Evolutionary conservation across 768 basidiomycete genomes (phyloP), one percentile per base, ranked within the genome.

Genomic region (Punctularia strigosozonata): DNA sequence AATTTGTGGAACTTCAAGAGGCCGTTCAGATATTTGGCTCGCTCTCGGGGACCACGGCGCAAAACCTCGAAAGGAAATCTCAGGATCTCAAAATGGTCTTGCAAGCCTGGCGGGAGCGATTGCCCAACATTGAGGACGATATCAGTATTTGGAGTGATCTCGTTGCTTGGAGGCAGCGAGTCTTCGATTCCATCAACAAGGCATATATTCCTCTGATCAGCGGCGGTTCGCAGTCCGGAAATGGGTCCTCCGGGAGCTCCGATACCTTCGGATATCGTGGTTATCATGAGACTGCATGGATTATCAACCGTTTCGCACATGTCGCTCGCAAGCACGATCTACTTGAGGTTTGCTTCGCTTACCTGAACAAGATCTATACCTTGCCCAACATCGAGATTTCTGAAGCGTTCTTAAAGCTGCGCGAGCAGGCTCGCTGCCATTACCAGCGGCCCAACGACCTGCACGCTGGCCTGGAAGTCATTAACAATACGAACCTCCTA

Each of bases 311-410:
- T 13, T 98, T 99, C 53, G 95, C 95, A 6, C 94, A 99, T 60
- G 91, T 97, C 39, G 95, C 95, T 17, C 74, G 95, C 42, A 94
- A 98, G 60, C 95, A 99, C 53, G 86, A 92, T 44, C 71, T 99
- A 5, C 70, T 92, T 32, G 95, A 99, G 35, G 95, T 95, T 28
- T 98, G 95, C 65, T 89, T 88, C 62, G 86, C 73, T 4, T 85
- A 86, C 2, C 69, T 99, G 51, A 91, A 84, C 58, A 97, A 91
- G 63, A 99, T 99, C 47, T 99, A 99, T 60, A 92, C 90, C 0
- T 68, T 99, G 15, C 95, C 95, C 17, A 99, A 99, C 56, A 99
- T 99, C 59, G 95, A 99, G 62, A 99, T 99, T 44, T 94, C 95
- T 3, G 95, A 99, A 56, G 95, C 95, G 1, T 99, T 99, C 69